Evolutionary conservation across 495 filamentous ascomycete genomes (phyloP), one percentile per base, ranked within the genome.

Genomic region (Xylaria bambusicola): DNA sequence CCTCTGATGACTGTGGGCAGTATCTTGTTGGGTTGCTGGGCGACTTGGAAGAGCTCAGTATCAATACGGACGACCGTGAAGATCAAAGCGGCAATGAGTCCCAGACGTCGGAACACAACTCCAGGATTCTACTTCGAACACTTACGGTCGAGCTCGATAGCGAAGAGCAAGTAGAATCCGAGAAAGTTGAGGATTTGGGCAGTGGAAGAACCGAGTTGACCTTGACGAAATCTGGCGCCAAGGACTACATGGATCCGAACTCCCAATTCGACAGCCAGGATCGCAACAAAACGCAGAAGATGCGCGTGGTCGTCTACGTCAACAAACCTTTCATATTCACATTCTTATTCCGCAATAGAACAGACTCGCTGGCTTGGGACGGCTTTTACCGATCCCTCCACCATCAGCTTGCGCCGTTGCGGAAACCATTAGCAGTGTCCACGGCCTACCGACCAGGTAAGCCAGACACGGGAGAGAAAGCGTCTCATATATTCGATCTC

Each of bases 291-390:
- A 75, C 74, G 8, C 71, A 82, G 47, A 80, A 83, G 58, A 73
- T 94, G 23, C 84, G 86, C 23, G 90, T 90, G 5, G 82, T 95
- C 2, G 83, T 96, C 46, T 85, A 84, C 56, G 74, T 77, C 74
- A 86, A 91, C 64, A 84, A 83, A 67, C 94, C 94, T 2, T 97
- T 98, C 73, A 88, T 97, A 54, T 97, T 91, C 71, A 87, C 90
- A 4, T 90, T 98, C 64, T 79, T 98, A 15, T 97, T 98, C 75
- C 81, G 89, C 46, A 80, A 86, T 12, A 75, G 77, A 38, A 88
- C 91, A 1, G 80, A 84, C 35, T 80, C 86, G 20, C 78, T 97
- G 6, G 77, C 84, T 15, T 84, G 84, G 45, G 79, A 87, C 3
- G 75, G 81, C 0, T 85, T 97, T 63, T 98, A 97, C 74, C 81